Conservation (phyloP, 331 rosid genomes). For the Arachis monticola region DNA sequence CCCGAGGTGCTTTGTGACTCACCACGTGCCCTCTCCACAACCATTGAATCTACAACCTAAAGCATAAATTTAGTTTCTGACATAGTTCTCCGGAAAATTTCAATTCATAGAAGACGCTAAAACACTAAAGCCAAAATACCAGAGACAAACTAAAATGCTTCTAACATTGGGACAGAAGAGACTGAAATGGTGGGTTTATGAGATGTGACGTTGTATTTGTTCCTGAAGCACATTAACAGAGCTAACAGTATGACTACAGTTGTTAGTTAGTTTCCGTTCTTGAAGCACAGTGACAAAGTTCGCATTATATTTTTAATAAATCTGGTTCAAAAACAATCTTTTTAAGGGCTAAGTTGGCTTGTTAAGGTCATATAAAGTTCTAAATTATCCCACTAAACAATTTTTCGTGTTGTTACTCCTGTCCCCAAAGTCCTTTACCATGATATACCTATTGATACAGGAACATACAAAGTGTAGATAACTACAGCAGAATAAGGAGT, state of each 20-base stretch:
- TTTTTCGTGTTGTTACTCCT: neutral
- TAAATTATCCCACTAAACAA: neutral
- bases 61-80: conserved; percentile 50
- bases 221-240: conserved; percentile 16
- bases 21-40: conserved; percentile 99
- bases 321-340: neutral
- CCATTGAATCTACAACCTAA: conserved; percentile 99
- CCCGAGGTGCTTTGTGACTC: conserved; percentile 97
- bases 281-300: conserved; percentile 8
- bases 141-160: conserved; percentile 9
- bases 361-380: neutral
- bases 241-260: neutral
- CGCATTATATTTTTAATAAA: neutral
- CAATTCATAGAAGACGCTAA: conserved; percentile 28
- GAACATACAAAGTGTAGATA: conserved; percentile 5
- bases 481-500: conserved; percentile 27
- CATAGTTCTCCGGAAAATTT: conserved; percentile 36
- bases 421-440: neutral
- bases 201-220: conserved; percentile 10
- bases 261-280: too few relatives aligned
- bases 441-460: neutral
- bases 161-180: conserved; percentile 23
- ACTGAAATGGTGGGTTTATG: neutral
- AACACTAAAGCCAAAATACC: conserved; percentile 33
- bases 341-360: neutral